These are phyloP conservation scores for Xylariaceae sp. DNA, from an alignment of 2,329 filamentous ascomycete species.

Conservation along the genomic window DNA sequence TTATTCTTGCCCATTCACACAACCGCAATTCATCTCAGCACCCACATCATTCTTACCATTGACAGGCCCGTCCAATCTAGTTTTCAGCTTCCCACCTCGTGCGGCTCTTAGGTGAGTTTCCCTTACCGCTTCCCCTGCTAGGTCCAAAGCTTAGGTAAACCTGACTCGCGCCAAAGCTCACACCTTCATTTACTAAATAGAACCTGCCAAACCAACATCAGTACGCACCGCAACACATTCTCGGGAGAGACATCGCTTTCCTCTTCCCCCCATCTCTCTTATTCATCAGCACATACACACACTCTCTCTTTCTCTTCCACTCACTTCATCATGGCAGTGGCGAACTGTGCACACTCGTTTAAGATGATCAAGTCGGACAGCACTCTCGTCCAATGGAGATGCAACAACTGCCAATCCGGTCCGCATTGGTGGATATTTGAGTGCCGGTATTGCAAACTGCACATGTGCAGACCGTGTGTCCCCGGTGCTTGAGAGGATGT, in stretches of 20 bases:
- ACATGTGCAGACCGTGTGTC: constrained; percentile 58
- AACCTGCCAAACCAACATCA: too few species aligned
- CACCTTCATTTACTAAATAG: too few species aligned
- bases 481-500: constrained; percentile 45
- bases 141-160: too few species aligned
- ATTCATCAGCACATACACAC: constrained; percentile 5
- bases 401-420: constrained; percentile 60
- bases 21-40: background rate
- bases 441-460: constrained; percentile 65
- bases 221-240: too few species aligned
- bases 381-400: constrained; percentile 62
- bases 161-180: too few species aligned
- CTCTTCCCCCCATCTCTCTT: background rate
- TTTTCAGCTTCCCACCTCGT: too few species aligned
- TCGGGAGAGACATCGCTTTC: too few species aligned
- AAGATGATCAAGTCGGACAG: constrained; percentile 64
- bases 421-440: constrained; percentile 67
- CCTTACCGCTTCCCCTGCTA: too few species aligned
- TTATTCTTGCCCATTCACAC: constrained; percentile 1
- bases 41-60: background rate
- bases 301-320: constrained; percentile 4
- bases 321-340: constrained; percentile 46
- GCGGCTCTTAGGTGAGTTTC: too few species aligned
- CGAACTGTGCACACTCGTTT: constrained; percentile 60
- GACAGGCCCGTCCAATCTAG: too few species aligned